Percentiles rank a stretch among this genome's conserved stretches.
These are phyloP conservation scores for Fusarium illudens DNA, from an alignment of 2,329 filamentous ascomycete genomes.

Conservation along the genomic window DNA sequence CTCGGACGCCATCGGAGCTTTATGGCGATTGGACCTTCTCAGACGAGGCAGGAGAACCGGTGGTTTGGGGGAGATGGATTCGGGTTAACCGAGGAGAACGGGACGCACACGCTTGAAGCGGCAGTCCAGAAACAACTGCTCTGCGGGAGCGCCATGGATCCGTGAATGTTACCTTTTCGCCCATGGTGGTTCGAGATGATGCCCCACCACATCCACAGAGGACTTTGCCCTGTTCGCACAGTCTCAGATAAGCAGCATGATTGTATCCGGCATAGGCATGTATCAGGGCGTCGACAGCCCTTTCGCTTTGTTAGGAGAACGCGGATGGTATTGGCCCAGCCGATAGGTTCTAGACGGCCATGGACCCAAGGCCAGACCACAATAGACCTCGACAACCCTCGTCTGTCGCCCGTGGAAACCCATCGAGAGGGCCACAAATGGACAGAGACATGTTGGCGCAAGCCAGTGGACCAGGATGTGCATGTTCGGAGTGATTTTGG, in stretches of 20 bases:
- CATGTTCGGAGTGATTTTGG: slow-evolving; percentile 3
- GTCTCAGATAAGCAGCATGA: background rate
- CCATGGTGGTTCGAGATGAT: background rate
- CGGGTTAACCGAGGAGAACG: slow-evolving; percentile 15
- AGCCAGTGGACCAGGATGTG: slow-evolving; percentile 3
- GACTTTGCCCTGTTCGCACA: background rate
- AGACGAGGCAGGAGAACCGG: slow-evolving; percentile 19
- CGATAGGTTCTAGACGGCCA: slow-evolving; percentile 23
- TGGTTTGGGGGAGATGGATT: slow-evolving; percentile 21
- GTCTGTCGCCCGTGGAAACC: background rate
- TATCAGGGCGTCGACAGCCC: background rate
- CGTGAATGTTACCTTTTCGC: background rate
- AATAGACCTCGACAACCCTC: background rate
- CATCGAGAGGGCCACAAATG: slow-evolving; percentile 9
- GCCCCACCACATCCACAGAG: slow-evolving; percentile 1
- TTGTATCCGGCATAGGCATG: background rate
- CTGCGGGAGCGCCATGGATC: background rate
- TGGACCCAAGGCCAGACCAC: slow-evolving; percentile 21
- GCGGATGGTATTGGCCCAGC: background rate
- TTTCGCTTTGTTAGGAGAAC: background rate
- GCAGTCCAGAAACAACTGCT: slow-evolving; percentile 3
- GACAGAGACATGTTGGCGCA: slow-evolving; percentile 7
- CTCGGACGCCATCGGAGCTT: slow-evolving; percentile 28
- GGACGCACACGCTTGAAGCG: slow-evolving; percentile 20
- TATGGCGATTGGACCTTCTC: slow-evolving; percentile 30